Base-by-base conservation (phyloP, 2,329 filamentous ascomycete genomes). In the Pseudocercospora fuligena region DNA sequence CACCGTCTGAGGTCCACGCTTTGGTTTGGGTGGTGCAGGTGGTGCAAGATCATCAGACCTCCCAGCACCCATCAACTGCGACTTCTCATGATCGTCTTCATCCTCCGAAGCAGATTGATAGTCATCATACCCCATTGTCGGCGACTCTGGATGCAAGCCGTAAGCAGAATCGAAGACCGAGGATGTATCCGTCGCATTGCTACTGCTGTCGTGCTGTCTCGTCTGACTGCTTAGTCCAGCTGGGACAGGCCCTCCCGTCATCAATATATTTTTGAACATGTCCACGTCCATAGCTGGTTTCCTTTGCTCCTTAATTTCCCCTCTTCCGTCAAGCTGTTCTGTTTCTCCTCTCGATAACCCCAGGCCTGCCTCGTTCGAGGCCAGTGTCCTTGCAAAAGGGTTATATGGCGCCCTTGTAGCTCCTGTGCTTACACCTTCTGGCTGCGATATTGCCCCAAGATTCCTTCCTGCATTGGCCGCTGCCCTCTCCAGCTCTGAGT, bases 211-310 rank as follows among this genome's bases (percentile, higher is more conserved):
- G 21, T 66, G 72, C 53, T 65, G 53, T 33, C 65, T 57, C 19
- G 64, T 33, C 36, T 65, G 54, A 2, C 19, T 60, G 56, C 63
- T 36, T 27, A 57, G 33, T 2, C 60, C 60, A 16, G 73, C 69
- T 29, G 76, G 72, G 14, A 67, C 62, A 47, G 86, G 77, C 73
- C 88, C 86, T 14, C 91, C 92, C 0, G 90, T 94, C 80, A 94
- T 82, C 51, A 94, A 83, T 66, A 95, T 80, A 66, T 90, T 85
- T 75, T 88, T 89, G 78, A 94, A 94, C 0, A 91, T 89, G 74
- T 92, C 88, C 1, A 94, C 91, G 75, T 94, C 90, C 72, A 94
- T 1, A 84, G 83, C 68, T 65, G 76, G 74, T 73, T 78, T 66
- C 54, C 58, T 61, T 25, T 66, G 53, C 54, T 66, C 66, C 53